Percentiles rank a stretch among this genome's conserved stretches.
Evolutionary conservation across 441 rosid genomes (phyloP).

Genomic region (Populus hybrid): DNA sequence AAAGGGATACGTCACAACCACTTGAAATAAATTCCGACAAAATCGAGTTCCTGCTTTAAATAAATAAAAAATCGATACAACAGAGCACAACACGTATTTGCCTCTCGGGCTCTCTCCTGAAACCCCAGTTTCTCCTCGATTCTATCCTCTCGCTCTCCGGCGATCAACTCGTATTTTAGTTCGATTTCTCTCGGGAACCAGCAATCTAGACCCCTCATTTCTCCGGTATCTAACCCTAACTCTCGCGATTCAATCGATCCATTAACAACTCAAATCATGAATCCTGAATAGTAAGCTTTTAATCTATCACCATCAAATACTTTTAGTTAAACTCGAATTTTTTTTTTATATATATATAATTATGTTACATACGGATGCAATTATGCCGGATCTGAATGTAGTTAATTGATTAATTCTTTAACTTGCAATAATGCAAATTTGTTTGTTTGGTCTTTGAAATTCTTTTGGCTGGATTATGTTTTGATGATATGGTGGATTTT

Average conservation of each 20-base stretch:
- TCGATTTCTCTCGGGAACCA: constrained; percentile 17
- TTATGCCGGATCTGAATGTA: constrained; percentile 22
- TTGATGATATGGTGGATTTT: constrained; percentile 9
- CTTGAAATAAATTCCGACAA: constrained; percentile 23
- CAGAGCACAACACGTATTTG: not conserved
- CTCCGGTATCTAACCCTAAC: not conserved
- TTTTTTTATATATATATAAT: too few species aligned
- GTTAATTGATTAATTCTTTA: not conserved
- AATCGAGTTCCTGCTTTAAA: constrained; percentile 13
- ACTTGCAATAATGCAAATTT: not conserved
- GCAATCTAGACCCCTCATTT: not conserved
- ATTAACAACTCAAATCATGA: constrained; percentile 42
- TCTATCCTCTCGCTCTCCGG: not conserved
- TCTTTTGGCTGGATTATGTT: not conserved
- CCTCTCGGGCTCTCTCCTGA: not conserved
- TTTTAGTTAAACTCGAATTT: not conserved
- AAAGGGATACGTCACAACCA: constrained; percentile 34
- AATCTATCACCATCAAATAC: constrained; percentile 2
- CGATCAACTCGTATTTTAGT: constrained; percentile 14
- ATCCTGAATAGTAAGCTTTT: constrained; percentile 86
- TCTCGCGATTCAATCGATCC: constrained; percentile 14
- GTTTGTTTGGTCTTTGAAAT: not conserved
- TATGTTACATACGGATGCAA: not conserved
- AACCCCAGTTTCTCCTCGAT: not conserved
- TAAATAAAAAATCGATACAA: not conserved